phyloP scores from a whole-genome alignment of 2,329 filamentous ascomycete species.

The Thelonectria blattea region DNA sequence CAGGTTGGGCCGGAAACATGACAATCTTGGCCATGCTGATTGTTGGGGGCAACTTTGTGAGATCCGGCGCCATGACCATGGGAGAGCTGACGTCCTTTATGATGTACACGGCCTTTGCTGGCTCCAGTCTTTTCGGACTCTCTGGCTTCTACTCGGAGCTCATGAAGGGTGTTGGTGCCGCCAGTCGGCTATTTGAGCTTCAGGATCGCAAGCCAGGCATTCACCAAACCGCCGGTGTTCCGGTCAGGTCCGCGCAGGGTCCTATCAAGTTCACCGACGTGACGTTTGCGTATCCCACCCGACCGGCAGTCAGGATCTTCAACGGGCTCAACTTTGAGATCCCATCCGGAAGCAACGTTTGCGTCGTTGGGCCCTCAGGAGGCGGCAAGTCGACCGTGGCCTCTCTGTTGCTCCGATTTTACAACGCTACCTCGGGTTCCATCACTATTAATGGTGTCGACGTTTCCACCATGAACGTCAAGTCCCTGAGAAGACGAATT shows the following conservation, averaged over 20 bases:
- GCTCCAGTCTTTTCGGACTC: constrained; percentile 88
- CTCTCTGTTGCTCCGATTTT: constrained; percentile 89
- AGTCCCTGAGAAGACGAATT: constrained; percentile 89
- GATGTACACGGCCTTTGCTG: constrained; percentile 93
- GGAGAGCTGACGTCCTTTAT: constrained; percentile 95
- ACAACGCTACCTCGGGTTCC: constrained; percentile 76
- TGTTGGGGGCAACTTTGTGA: constrained; percentile 89
- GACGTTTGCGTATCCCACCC: constrained; percentile 88
- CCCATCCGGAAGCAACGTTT: constrained; percentile 90
- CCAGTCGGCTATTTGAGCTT: constrained; percentile 93
- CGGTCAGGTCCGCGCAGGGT: constrained; percentile 83
- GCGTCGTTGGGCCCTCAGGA: constrained; percentile 93
- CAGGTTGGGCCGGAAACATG: constrained; percentile 94
- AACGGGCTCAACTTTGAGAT: constrained; percentile 88
- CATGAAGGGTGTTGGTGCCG: constrained; percentile 98
- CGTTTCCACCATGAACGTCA: constrained; percentile 86
- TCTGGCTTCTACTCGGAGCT: constrained; percentile 97
- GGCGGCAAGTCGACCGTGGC: constrained; percentile 97
- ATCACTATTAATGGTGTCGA: constrained; percentile 87
- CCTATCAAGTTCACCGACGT: constrained; percentile 88
- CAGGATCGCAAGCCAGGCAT: constrained; percentile 90
- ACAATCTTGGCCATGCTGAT: constrained; percentile 91
- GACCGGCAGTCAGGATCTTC: constrained; percentile 92
- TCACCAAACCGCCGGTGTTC: constrained; percentile 80
- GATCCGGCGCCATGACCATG: constrained; percentile 82